Base-by-base conservation (phyloP, 2,329 filamentous ascomycete species). In the Diaporthe humulicola region DNA sequence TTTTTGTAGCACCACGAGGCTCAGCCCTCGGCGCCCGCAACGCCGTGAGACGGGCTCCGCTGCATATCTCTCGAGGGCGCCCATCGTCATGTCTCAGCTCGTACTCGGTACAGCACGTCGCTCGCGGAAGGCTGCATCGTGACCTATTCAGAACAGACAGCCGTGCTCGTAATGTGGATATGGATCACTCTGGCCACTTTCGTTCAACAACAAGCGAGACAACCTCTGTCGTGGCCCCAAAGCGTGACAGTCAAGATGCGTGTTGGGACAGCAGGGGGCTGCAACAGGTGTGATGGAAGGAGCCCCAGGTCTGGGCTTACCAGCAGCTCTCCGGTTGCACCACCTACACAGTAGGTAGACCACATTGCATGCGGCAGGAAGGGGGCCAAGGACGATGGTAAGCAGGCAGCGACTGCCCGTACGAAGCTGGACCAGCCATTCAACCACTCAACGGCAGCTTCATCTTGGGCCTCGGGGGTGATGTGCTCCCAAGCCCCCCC, bases 131-230 rank as follows among this genome's bases (percentile, higher is more conserved):
- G 19, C 40, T 64, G 40, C 19, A 14, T 12, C 60, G 8, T 30
- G 40, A n/a, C 40, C 6, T 25, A 33, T 64, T 64, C 48, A 64
- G 60, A 64, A 64, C 40, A 48, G 60, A 33, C 38, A 64, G 17
- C 28, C 40, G 25, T 64, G 60, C 40, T 48, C 40, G 15, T 42
- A 15, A 30, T n/a, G 30, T 64, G 60, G 60, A 64, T 64, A 33
- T 48, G 19, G 40, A 64, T 48, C 60, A 48, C 25, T 64, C 60
- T 45, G 10, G 40, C 33, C 40, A 64, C 40, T 64, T 14, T 64
- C 40, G 60, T 64, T 64, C 60, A 33, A n/a, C 40, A 48, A 64
- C 60, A 64, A 64, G 60, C 60, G 60, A 64, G 60, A 64, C 57
- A 38, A 61, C 57, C 57, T 61, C 1, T 61, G 1, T 25, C 22